Conservation (phyloP, 306 rosid species). For the Mimosa pudica region DNA sequence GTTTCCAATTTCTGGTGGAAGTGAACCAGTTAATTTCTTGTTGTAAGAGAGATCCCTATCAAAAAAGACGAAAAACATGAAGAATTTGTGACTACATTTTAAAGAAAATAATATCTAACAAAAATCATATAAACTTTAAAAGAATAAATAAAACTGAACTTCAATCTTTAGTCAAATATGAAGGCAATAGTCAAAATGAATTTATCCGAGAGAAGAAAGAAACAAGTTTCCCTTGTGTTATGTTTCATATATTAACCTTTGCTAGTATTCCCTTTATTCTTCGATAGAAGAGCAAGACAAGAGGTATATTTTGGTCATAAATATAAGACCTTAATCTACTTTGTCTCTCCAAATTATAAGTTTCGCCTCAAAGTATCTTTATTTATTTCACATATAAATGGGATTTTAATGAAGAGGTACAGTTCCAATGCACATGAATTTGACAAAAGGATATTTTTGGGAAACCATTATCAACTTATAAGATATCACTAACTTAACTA, state of each 20-base stretch:
- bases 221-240: neutral
- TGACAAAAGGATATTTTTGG: too few species aligned
- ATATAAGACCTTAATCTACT: too few species aligned
- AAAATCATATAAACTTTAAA: neutral
- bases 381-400: too few species aligned
- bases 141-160: neutral
- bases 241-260: neutral
- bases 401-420: too few species aligned
- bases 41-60: conserved; percentile 74
- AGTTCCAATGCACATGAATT: too few species aligned
- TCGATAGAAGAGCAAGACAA: too few species aligned
- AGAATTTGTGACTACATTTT: conserved; percentile 10
- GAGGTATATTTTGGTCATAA: too few species aligned
- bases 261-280: too few species aligned
- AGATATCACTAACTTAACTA: too few species aligned
- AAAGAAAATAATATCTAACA: conserved; percentile 3
- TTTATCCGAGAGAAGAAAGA: neutral
- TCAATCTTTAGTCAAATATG: neutral
- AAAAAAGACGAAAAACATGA: conserved; percentile 26
- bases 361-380: too few species aligned
- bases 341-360: too few species aligned
- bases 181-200: neutral
- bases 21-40: conserved; percentile 45
- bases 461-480: too few species aligned
- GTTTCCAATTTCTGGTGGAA: conserved; percentile 53